Percentiles rank a stretch among this genome's conserved stretches.
Conservation (phyloP, 306 rosid species). For the Delonix regia region DNA sequence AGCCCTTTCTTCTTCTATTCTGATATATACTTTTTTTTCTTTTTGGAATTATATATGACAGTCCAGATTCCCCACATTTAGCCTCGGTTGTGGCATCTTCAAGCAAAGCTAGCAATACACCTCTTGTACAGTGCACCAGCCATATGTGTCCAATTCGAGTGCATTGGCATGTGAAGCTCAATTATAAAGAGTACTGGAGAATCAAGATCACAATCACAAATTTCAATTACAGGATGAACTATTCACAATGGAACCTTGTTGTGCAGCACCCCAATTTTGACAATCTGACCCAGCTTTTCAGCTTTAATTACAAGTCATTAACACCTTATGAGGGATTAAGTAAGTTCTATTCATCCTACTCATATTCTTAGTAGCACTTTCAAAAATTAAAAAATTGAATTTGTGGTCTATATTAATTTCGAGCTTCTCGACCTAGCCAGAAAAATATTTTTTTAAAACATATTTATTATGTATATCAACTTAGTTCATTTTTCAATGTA, state of each 20-base stretch:
- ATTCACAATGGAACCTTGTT: slow-evolving; percentile 90
- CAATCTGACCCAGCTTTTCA: slow-evolving; percentile 83
- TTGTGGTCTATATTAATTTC: neutral
- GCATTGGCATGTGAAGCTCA: slow-evolving; percentile 99
- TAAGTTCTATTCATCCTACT: slow-evolving; percentile 51
- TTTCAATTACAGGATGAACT: slow-evolving; percentile 97
- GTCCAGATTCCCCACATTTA: slow-evolving; percentile 70
- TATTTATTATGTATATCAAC: neutral
- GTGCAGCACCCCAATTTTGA: slow-evolving; percentile 97
- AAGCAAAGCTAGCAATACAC: slow-evolving; percentile 57
- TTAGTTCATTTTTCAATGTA: neutral
- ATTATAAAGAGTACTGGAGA: slow-evolving; percentile 98
- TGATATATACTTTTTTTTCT: slow-evolving; percentile 26
- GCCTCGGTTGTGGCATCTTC: slow-evolving; percentile 70
- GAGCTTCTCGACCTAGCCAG: neutral
- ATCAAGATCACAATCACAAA: slow-evolving; percentile 90
- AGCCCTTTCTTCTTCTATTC: neutral
- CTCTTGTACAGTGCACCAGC: slow-evolving; percentile 88
- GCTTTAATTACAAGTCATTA: slow-evolving; percentile 82
- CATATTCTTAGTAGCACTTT: slow-evolving; percentile 2
- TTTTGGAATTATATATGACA: slow-evolving; percentile 32
- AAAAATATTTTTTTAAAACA: neutral
- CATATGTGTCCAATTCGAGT: slow-evolving; percentile 97
- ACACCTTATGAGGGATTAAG: slow-evolving; percentile 92
- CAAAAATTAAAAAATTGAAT: no score